phyloP scores from a whole-genome alignment of 768 basidiomycete species.

The Dacryopinax spathularia region DNA sequence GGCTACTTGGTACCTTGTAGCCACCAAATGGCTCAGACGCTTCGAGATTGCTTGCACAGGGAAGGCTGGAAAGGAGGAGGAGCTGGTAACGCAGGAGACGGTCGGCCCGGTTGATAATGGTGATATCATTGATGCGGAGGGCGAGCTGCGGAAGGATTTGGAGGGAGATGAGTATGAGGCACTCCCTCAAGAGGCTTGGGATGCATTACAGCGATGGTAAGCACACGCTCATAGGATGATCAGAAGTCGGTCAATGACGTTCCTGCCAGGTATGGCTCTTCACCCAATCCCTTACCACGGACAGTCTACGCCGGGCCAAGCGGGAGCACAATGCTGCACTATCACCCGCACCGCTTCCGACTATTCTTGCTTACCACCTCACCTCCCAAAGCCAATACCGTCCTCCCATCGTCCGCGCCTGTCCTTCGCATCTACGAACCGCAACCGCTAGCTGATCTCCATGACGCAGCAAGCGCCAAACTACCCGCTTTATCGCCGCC shows the following conservation, averaged over 20 bases:
- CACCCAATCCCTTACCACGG: neutral
- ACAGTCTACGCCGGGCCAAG: neutral
- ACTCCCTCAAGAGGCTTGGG: conserved; percentile 61
- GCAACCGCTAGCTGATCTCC: neutral
- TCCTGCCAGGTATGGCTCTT: neutral
- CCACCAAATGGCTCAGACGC: conserved; percentile 54
- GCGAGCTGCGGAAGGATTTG: conserved; percentile 44
- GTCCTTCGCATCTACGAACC: neutral
- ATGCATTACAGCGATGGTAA: conserved; percentile 52
- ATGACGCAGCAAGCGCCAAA: neutral
- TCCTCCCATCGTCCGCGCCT: neutral
- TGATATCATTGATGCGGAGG: conserved; percentile 41
- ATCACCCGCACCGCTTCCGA: neutral
- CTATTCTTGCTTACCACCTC: conserved; percentile 41
- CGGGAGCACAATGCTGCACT: neutral
- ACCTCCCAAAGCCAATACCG: neutral
- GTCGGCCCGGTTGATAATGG: conserved; percentile 62
- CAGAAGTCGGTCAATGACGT: neutral
- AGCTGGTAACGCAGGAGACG: conserved; percentile 25
- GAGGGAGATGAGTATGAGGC: conserved; percentile 47
- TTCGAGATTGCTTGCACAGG: conserved; percentile 65
- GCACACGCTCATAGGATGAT: conserved; percentile 18
- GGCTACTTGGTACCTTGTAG: conserved; percentile 58
- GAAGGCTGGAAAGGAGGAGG: conserved; percentile 38
- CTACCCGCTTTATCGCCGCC: neutral